Percentiles rank a stretch among this genome's conserved stretches.
Evolutionary conservation across 208 protist genomes (phyloP).

Genomic region (Leishmania arabica): DNA sequence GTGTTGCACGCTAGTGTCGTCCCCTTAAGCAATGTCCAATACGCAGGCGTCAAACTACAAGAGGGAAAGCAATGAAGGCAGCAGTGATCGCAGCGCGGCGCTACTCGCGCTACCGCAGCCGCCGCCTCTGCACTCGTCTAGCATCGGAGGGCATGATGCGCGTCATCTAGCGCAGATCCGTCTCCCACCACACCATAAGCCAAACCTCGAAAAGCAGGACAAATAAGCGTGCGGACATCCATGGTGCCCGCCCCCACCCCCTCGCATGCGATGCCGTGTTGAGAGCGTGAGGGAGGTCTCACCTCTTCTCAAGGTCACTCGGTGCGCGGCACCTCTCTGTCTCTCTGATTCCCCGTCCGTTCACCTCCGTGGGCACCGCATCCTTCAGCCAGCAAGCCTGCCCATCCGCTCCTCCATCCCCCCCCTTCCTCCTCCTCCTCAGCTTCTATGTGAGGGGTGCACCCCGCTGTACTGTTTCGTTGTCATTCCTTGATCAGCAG

Average conservation of each 20-base stretch:
- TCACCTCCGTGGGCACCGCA: background rate
- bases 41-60: background rate
- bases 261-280: background rate
- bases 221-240: background rate
- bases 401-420: background rate
- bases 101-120: background rate
- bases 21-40: background rate
- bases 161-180: background rate
- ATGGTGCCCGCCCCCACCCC: background rate
- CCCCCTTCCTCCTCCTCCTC: background rate
- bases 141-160: background rate
- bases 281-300: background rate
- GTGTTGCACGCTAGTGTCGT: background rate
- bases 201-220: background rate
- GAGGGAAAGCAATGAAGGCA: background rate
- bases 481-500: background rate
- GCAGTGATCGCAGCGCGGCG: background rate
- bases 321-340: background rate
- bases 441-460: background rate
- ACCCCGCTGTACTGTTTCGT: background rate
- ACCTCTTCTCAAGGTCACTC: background rate
- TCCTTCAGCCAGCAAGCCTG: background rate
- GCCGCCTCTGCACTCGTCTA: background rate
- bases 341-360: background rate
- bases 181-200: background rate